Base-by-base conservation (phyloP, 305 asterid species). In the Striga hermonthica region DNA sequence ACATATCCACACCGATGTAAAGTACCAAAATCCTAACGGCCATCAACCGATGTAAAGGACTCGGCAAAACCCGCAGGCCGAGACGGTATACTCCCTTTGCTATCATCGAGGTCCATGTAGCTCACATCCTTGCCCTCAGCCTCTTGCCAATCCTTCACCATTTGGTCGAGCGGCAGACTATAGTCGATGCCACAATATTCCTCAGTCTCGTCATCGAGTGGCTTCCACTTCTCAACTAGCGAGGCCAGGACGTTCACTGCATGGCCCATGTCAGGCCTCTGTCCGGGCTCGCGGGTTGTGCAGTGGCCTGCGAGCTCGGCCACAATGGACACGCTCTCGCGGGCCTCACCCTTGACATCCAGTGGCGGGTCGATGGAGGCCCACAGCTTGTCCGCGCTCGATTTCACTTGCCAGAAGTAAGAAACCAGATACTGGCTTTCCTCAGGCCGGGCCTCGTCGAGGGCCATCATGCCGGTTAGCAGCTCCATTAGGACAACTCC, bases 281-380 rank as follows among this genome's bases (percentile, higher is more conserved):
- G 97, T 57, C 75, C 74, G 1, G 96, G 88, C 73, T 87, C 97
- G 22, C 96, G 66, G 0, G 97, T 82, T 0, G 97, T 88, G 78
- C 96, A 90, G 76, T 90, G 96, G 6, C 97, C 96, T 0, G 96
- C 97, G 40, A 91, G 95, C 67, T 91, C 97, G 22, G 97, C 85
- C 3, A 91, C 62, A 37, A 71, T 81, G 59, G 75, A 57, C 70
- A 90, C 79, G 86, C 87, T 84, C n/a, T 82, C 86, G 0, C 65
- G 28, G 44, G 75, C 72, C 48, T 86, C 95, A 4, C 79, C 87
- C 64, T 84, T 84, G 5, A 28, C 44, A 6, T 79, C 84, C 1
- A 88, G 81, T 6, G 86, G 45, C 11, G 88, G 80, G 69, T 88
- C 98, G 8, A 91, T 74, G 3, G 88, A 83, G 3, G 84, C 87